Percentiles rank a stretch among this genome's conserved stretches.
Conservation (phyloP, 2,329 filamentous ascomycete genomes). For the Aspergillus clavatus region DNA sequence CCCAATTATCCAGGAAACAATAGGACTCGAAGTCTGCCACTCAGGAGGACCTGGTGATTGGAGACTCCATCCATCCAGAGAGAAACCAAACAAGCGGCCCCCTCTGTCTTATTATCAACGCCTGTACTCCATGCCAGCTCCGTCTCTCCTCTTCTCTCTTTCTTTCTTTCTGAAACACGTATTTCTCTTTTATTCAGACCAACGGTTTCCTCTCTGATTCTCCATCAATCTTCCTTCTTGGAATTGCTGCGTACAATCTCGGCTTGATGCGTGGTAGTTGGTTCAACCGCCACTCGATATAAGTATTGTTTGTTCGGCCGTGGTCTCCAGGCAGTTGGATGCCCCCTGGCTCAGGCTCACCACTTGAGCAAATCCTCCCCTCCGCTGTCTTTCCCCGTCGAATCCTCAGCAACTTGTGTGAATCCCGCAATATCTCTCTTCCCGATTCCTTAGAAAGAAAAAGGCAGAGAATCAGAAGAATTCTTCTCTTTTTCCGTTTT, state of each 20-base stretch:
- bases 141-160: no score
- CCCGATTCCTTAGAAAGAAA: no score
- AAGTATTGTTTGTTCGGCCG: no score
- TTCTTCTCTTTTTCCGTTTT: no score
- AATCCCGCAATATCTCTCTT: neutral
- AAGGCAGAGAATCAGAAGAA: no score
- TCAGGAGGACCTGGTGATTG: neutral
- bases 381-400: slow-evolving; percentile 2
- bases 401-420: neutral
- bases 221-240: neutral
- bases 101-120: neutral
- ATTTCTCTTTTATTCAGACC: slow-evolving; percentile 4
- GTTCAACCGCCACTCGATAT: no score
- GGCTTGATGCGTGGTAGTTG: no score
- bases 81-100: neutral
- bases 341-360: slow-evolving; percentile 3
- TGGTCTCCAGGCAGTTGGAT: no score
- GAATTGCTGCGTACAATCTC: neutral
- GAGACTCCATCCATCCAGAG: neutral
- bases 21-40: neutral
- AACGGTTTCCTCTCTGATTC: neutral
- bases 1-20: neutral
- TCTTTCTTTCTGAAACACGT: neutral
- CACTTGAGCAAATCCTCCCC: slow-evolving; percentile 9
- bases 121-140: neutral